Base-by-base conservation (phyloP, 2,329 filamentous ascomycete species). In the Madurella mycetomatis region DNA sequence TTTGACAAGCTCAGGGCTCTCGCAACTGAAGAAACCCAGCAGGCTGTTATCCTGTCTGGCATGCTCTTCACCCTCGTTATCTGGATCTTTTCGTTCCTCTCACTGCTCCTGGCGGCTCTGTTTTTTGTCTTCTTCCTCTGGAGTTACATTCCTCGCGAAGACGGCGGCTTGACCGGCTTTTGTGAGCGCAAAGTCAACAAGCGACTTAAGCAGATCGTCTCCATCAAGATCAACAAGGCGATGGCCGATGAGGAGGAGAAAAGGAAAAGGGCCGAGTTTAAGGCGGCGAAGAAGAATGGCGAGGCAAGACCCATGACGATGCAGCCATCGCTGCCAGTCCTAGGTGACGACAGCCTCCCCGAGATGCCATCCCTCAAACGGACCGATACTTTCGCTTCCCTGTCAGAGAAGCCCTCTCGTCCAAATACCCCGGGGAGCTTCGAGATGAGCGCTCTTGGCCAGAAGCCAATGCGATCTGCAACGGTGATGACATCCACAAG, bases 31-130 rank as follows among this genome's bases (percentile, higher is more conserved):
- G 86, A 95, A 69, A 85, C 83, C 58, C 83, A 86, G 60, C 90
- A 96, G 70, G 89, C 88, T 1, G 73, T 94, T 56, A 88, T 96
- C 62, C 78, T 97, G 49, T 88, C 85, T 40, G 86, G 90, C 70
- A 97, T 97, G 94, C 74, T 91, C 59, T 97, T 96, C 72, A 96
- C 92, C 3, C 70, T 96, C 18, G 69, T 96, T 51, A 83, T 97
- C 62, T 97, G 92, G 92, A 78, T 91, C 13, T 85, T 97, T 63
- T 87, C 88, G 0, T 81, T 88, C 5, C 67, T 97, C 1, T 85
- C 82, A 42, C 77, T 97, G 48, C 73, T 92, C n/a, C 67, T 88
- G 9, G 90, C 89, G 0, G 75, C 85, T 18, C 64, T 95, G 1
- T 84, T 95, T 56, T 97, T 95, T 71, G 71, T 96, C 39, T 82